phyloP scores from a whole-genome alignment of 2,329 filamentous ascomycete genomes.

The Ophiocordyceps australis region DNA sequence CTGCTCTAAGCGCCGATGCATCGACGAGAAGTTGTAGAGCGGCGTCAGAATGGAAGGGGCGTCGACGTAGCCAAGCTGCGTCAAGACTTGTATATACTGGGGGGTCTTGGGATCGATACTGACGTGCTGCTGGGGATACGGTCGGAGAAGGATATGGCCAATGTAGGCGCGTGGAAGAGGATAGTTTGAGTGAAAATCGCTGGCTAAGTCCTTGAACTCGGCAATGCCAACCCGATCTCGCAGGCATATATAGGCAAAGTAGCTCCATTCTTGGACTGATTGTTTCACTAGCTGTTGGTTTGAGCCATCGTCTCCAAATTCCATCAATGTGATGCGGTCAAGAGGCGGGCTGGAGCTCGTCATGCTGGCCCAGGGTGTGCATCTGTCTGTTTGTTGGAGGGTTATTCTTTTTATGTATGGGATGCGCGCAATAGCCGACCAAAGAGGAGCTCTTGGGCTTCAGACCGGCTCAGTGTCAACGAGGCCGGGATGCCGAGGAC shows the following conservation, averaged over 20 bases:
- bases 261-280: no score
- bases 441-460: no score
- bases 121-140: slow-evolving; percentile 25
- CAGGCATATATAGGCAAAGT: slow-evolving; percentile 32
- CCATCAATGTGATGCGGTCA: no score
- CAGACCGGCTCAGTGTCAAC: no score
- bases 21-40: slow-evolving; percentile 38
- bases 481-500: no score
- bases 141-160: slow-evolving; percentile 40
- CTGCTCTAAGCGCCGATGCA: slow-evolving; percentile 14
- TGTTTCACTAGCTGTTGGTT: no score
- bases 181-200: slow-evolving; percentile 28
- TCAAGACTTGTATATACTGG: slow-evolving; percentile 38
- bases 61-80: slow-evolving; percentile 30
- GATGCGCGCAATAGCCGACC: no score
- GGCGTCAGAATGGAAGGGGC: slow-evolving; percentile 34
- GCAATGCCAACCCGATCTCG: slow-evolving; percentile 30
- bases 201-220: slow-evolving; percentile 32
- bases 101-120: slow-evolving; percentile 40
- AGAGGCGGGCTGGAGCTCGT: no score
- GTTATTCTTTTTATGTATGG: no score
- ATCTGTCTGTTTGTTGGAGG: no score
- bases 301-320: no score
- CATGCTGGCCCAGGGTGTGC: no score
- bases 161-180: slow-evolving; percentile 31